Evolutionary conservation across 495 filamentous ascomycete genomes (phyloP).

Genomic region (Tuber calosporum): DNA sequence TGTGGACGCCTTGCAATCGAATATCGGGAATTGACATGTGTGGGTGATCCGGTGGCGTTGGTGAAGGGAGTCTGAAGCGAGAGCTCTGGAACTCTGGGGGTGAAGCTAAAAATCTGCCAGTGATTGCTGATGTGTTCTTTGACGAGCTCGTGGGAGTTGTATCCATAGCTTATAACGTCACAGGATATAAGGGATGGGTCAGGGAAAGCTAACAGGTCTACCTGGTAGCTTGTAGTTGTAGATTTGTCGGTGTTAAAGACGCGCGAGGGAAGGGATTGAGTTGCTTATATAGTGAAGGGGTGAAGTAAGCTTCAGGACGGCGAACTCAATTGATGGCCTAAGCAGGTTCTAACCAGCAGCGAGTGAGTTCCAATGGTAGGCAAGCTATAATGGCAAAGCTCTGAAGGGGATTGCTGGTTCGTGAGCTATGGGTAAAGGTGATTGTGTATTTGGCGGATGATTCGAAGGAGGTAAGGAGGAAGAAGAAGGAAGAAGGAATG

Average conservation of each 20-base stretch:
- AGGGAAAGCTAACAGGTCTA: not conserved
- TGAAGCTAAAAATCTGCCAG: slow-evolving; percentile 35
- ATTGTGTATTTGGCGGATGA: slow-evolving; percentile 28
- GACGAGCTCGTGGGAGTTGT: slow-evolving; percentile 37
- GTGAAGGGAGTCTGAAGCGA: slow-evolving; percentile 39
- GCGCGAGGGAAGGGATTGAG: not conserved
- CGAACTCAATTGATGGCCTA: slow-evolving; percentile 2
- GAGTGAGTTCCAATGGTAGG: not conserved
- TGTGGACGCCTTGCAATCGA: slow-evolving; percentile 39
- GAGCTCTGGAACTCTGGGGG: slow-evolving; percentile 37
- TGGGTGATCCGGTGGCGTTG: slow-evolving; percentile 34
- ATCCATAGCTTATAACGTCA: slow-evolving; percentile 26
- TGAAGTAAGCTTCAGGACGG: slow-evolving; percentile 3
- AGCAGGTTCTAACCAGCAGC: not conserved
- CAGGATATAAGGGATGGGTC: not conserved
- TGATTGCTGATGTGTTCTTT: slow-evolving; percentile 33
- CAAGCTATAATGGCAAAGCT: slow-evolving; percentile 3
- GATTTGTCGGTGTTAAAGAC: not conserved
- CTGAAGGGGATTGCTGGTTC: slow-evolving; percentile 3
- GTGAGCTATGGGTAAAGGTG: slow-evolving; percentile 2
- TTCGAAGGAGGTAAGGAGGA: slow-evolving; percentile 34
- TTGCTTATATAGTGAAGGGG: not conserved
- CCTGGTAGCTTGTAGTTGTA: not conserved
- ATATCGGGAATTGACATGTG: slow-evolving; percentile 30
- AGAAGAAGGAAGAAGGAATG: slow-evolving; percentile 39